Evolutionary conservation across 352 stramenopile species (phyloP).

Genomic region (Phytophthora ohioensis): DNA sequence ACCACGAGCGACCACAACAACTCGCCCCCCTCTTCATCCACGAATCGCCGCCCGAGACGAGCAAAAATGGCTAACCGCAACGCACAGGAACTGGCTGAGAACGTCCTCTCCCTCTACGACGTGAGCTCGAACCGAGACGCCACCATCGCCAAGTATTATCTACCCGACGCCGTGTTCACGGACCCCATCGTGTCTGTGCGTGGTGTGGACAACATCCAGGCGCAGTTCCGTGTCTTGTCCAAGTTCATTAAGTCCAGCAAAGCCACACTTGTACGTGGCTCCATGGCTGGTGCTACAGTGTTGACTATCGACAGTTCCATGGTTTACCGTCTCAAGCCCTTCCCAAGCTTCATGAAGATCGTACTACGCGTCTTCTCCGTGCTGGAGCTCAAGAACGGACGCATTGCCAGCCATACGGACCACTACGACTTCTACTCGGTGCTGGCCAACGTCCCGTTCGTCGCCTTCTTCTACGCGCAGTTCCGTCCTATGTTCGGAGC

Average conservation of each 20-base stretch:
- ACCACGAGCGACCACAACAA: conserved; percentile 3
- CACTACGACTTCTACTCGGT: conserved; percentile 89
- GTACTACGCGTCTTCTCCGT: conserved; percentile 84
- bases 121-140: conserved; percentile 70
- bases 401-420: conserved; percentile 84
- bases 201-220: conserved; percentile 84
- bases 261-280: conserved; percentile 80
- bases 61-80: conserved; percentile 67
- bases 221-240: conserved; percentile 82
- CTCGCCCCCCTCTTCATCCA: background rate
- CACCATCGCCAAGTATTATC: conserved; percentile 84
- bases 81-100: conserved; percentile 81
- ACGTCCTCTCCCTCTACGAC: conserved; percentile 87
- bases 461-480: conserved; percentile 84
- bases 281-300: conserved; percentile 81
- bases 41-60: conserved; percentile 10
- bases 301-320: conserved; percentile 86
- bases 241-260: conserved; percentile 84
- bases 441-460: conserved; percentile 77
- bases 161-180: conserved; percentile 79
- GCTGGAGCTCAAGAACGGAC: conserved; percentile 84
- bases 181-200: conserved; percentile 80
- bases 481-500: conserved; percentile 79
- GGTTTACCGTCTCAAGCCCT: conserved; percentile 77
- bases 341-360: conserved; percentile 79